Percentiles rank a stretch among this genome's conserved stretches.
phyloP scores from a whole-genome alignment of 805 yeast species.

The Saturnispora ahearnii region DNA sequence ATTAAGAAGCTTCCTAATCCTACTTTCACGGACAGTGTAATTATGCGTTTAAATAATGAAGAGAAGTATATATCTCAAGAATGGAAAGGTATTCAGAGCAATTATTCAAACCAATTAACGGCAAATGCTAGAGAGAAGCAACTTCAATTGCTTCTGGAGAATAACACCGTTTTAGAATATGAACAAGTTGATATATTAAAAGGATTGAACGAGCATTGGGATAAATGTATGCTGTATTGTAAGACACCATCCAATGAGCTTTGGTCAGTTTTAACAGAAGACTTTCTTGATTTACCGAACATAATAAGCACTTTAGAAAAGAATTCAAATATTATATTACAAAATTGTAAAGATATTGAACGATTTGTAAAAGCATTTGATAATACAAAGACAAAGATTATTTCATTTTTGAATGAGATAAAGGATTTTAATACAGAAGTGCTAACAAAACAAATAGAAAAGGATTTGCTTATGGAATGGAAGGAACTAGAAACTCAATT shows the following conservation, averaged over 20 bases:
- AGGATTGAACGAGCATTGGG: constrained; percentile 73
- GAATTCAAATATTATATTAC: constrained; percentile 23
- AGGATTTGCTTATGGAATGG: constrained; percentile 1
- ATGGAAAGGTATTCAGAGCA: constrained; percentile 18
- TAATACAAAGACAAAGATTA: constrained; percentile 9
- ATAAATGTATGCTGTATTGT: constrained; percentile 50
- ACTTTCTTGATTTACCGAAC: constrained; percentile 46
- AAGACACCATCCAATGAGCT: constrained; percentile 31
- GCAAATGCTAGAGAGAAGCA: constrained; percentile 16
- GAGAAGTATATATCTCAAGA: constrained; percentile 17
- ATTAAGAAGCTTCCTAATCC: constrained; percentile 23
- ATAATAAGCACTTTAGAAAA: constrained; percentile 43
- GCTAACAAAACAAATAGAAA: constrained; percentile 9
- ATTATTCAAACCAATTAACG: constrained; percentile 12
- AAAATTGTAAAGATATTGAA: constrained; percentile 24
- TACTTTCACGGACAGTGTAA: constrained; percentile 22
- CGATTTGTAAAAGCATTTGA: constrained; percentile 19
- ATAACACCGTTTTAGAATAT: constrained; percentile 45
- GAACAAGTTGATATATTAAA: constrained; percentile 64
- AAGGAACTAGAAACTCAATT: constrained; percentile 10
- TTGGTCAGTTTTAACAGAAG: constrained; percentile 40
- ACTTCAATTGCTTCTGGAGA: constrained; percentile 24
- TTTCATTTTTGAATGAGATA: constrained; percentile 6
- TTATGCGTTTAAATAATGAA: constrained; percentile 21
- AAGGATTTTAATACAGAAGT: constrained; percentile 5